phyloP scores from a whole-genome alignment of 1,284 basidiomycete species.

The Trichosporon sp. region DNA sequence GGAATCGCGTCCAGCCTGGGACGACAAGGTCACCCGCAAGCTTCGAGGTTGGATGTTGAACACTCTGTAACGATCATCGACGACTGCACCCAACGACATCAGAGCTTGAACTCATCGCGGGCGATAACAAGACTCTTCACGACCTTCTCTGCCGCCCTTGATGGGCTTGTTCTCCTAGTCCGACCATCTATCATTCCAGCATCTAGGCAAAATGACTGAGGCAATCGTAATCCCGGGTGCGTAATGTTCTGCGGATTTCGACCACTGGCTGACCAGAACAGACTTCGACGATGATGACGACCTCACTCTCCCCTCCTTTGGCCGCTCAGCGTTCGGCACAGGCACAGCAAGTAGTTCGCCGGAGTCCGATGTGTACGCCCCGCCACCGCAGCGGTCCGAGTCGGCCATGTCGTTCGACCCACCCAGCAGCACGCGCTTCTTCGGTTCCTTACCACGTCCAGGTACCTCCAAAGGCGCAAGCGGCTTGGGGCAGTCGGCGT shows the following conservation, averaged over 20 bases:
- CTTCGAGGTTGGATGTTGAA: neutral
- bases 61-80: conserved; percentile 10
- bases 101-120: conserved; percentile 11
- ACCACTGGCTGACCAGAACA: conserved; percentile 23
- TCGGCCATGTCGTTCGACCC: conserved; percentile 40
- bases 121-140: conserved; percentile 16
- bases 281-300: conserved; percentile 54
- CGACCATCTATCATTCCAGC: neutral
- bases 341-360: conserved; percentile 26
- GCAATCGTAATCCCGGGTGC: conserved; percentile 53
- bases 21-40: no score
- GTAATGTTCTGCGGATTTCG: conserved; percentile 21
- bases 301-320: conserved; percentile 42
- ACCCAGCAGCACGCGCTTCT: conserved; percentile 21
- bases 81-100: conserved; percentile 11
- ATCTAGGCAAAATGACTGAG: conserved; percentile 23
- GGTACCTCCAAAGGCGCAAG: neutral
- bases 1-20: neutral
- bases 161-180: conserved; percentile 1
- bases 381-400: conserved; percentile 36
- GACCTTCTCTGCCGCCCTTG: neutral
- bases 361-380: conserved; percentile 25
- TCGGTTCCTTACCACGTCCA: conserved; percentile 9
- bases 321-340: conserved; percentile 35
- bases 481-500: conserved; percentile 23